phyloP scores from a whole-genome alignment of 768 basidiomycete genomes.

The Lactifluus rugatus region DNA sequence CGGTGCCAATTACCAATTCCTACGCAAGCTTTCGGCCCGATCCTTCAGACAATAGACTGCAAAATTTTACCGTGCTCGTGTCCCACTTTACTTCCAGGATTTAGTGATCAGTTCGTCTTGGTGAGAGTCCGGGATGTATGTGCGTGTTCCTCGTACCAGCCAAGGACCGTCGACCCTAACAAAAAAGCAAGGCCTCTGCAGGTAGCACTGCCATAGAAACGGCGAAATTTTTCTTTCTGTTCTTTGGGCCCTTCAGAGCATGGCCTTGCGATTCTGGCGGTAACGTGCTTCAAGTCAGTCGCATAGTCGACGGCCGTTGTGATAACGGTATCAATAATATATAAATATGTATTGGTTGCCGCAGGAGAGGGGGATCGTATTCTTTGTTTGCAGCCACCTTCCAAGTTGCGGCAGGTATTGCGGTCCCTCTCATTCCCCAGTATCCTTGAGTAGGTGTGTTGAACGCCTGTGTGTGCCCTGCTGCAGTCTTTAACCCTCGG shows the following conservation, averaged over 20 bases:
- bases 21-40: constrained; percentile 17
- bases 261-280: neutral
- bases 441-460: constrained; percentile 46
- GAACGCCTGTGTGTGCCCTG: neutral
- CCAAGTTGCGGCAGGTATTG: constrained; percentile 40
- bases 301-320: constrained; percentile 44
- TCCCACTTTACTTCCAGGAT: constrained; percentile 30
- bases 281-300: neutral
- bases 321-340: constrained; percentile 55
- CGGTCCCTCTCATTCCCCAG: constrained; percentile 34
- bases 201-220: constrained; percentile 33
- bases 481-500: neutral
- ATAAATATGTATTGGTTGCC: constrained; percentile 42
- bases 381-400: constrained; percentile 53
- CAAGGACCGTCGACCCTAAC: constrained; percentile 33
- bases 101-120: constrained; percentile 30
- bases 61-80: constrained; percentile 34
- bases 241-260: constrained; percentile 36
- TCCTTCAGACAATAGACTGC: constrained; percentile 35
- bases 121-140: constrained; percentile 20
- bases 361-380: no score
- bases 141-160: constrained; percentile 10
- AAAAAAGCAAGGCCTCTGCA: constrained; percentile 37
- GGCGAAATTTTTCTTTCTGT: constrained; percentile 29
- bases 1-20: neutral